Evolutionary conservation across 1,139 yeast species (phyloP).

Genomic region (Groenewaldozyma sp.): DNA sequence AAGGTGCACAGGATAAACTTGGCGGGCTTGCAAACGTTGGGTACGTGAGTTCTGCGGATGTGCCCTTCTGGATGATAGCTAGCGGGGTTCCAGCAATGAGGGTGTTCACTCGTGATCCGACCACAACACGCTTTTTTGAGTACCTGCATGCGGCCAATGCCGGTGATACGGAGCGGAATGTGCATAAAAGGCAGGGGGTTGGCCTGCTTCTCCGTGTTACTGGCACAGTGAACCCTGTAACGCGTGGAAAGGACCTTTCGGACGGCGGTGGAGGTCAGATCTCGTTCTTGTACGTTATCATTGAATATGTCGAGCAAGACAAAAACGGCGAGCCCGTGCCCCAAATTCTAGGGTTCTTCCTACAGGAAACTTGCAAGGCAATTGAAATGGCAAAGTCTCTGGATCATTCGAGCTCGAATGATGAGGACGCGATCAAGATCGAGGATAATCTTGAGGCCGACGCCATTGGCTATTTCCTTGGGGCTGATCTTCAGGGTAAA

Average conservation of each 20-base stretch:
- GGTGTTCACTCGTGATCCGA: not conserved
- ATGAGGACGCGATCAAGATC: not conserved
- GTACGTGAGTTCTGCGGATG: conserved; percentile 7
- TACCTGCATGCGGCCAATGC: not conserved
- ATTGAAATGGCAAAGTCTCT: not conserved
- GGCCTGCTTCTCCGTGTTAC: not conserved
- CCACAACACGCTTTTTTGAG: not conserved
- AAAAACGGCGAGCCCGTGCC: not conserved
- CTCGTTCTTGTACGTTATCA: not conserved
- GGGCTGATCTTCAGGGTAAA: no score
- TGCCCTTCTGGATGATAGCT: conserved; percentile 1
- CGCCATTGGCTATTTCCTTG: not conserved
- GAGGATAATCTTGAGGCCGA: not conserved
- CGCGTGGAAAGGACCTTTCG: not conserved
- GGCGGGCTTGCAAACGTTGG: conserved; percentile 3
- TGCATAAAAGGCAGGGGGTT: no score
- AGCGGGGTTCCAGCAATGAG: not conserved
- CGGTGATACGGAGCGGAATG: not conserved
- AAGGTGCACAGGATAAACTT: not conserved
- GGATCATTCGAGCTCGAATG: not conserved
- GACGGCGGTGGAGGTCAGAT: not conserved
- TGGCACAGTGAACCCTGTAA: not conserved
- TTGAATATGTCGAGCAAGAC: not conserved
- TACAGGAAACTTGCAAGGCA: not conserved
- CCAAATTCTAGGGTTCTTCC: not conserved